These are phyloP conservation scores for Anacardium occidentale DNA, from an alignment of 345 rosid genomes.

Conservation along the genomic window DNA sequence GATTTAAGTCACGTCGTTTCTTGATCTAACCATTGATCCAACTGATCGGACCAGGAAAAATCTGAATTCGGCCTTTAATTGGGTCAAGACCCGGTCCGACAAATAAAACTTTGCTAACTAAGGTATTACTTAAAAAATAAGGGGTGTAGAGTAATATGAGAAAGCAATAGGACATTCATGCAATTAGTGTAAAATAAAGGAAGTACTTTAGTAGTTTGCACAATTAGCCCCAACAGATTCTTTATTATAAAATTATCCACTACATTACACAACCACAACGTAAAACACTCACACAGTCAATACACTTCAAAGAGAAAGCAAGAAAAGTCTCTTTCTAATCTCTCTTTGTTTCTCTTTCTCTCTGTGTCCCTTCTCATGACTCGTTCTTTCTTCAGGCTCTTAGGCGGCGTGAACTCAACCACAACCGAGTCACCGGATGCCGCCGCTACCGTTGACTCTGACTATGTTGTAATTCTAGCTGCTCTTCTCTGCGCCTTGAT, in stretches of 20 bases:
- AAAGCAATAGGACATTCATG: background rate
- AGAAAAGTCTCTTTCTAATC: too few relatives aligned
- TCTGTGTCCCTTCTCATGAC: slow-evolving; percentile 46
- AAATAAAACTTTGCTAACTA: too few relatives aligned
- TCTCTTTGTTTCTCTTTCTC: slow-evolving; percentile 25
- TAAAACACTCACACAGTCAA: background rate
- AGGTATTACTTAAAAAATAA: too few relatives aligned
- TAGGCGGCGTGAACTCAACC: slow-evolving; percentile 46
- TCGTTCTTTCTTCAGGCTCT: slow-evolving; percentile 56
- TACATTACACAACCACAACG: background rate
- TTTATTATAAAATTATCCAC: background rate
- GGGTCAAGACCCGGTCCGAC: too few relatives aligned
- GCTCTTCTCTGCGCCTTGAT: slow-evolving; percentile 86
- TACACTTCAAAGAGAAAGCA: background rate
- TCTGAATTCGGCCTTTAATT: too few relatives aligned
- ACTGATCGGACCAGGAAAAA: too few relatives aligned
- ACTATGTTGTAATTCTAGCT: slow-evolving; percentile 78
- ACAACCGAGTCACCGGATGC: slow-evolving; percentile 19
- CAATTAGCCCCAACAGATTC: background rate
- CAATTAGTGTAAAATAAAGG: background rate
- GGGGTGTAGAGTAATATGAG: background rate
- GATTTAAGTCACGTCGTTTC: too few relatives aligned
- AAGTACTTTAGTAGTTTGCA: background rate
- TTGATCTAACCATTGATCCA: too few relatives aligned
- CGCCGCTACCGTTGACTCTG: slow-evolving; percentile 49